Evolutionary conservation across 805 yeast genomes (phyloP).

Genomic region (Yamadazyma endophytica): DNA sequence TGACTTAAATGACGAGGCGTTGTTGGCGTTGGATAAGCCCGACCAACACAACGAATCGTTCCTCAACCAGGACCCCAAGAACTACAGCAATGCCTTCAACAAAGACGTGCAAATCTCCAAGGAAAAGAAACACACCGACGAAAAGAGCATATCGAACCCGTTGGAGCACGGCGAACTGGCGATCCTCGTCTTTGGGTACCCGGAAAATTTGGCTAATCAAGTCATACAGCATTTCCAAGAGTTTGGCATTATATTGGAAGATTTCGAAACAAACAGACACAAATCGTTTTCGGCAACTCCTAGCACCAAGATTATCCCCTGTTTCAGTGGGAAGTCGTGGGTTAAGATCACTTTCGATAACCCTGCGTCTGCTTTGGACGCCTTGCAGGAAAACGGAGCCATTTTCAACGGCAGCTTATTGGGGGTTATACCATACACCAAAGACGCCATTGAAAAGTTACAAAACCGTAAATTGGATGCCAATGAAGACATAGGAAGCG

Average conservation of each 20-base stretch:
- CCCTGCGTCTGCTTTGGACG: conserved; percentile 72
- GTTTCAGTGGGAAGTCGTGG: conserved; percentile 86
- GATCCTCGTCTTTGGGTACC: conserved; percentile 84
- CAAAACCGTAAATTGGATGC: conserved; percentile 40
- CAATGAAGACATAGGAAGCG: conserved; percentile 48
- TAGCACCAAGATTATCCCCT: conserved; percentile 44
- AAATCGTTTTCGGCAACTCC: conserved; percentile 8
- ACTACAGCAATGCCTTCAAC: conserved; percentile 44
- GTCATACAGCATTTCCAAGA: conserved; percentile 71
- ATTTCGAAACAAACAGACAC: conserved; percentile 44
- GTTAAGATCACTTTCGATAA: conserved; percentile 82
- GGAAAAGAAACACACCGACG: conserved; percentile 6
- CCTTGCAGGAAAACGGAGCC: conserved; percentile 78
- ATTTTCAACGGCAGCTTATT: conserved; percentile 60
- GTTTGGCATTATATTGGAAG: conserved; percentile 77
- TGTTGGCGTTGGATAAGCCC: conserved; percentile 32
- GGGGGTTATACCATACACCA: conserved; percentile 70
- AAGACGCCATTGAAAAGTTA: conserved; percentile 56
- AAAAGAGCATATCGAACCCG: conserved; percentile 14
- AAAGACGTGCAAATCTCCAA: conserved; percentile 14
- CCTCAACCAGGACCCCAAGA: conserved; percentile 43
- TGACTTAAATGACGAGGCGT: conserved; percentile 44
- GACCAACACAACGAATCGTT: conserved; percentile 35
- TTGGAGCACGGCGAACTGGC: conserved; percentile 49
- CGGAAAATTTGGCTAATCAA: conserved; percentile 64